Evolutionary conservation across 78 protist genomes (phyloP).

Genomic region (Trichosphaerium sp.): DNA sequence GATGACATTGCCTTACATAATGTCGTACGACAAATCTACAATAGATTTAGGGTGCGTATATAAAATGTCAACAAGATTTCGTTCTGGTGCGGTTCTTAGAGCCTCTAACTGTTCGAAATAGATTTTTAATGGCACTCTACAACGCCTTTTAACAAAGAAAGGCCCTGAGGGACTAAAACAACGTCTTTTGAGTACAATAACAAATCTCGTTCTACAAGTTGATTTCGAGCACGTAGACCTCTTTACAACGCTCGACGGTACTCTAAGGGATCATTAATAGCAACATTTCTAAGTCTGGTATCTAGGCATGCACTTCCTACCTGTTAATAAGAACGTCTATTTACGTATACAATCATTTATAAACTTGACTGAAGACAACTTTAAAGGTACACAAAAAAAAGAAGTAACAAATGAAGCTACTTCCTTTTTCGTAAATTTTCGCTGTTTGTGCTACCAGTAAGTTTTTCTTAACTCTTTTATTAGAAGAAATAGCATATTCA

Average conservation of each 20-base stretch:
- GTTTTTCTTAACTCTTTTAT: no score
- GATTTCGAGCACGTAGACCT: constrained; percentile 31
- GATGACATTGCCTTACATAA: constrained; percentile 6
- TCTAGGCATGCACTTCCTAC: constrained; percentile 38
- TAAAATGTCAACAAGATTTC: constrained; percentile 1
- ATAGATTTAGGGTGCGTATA: background rate
- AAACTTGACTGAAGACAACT: constrained; percentile 9
- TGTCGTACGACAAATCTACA: constrained; percentile 16
- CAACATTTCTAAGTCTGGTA: background rate
- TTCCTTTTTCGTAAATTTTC: no score
- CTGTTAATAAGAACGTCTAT: constrained; percentile 41
- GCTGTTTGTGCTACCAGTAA: no score
- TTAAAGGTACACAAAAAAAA: no score
- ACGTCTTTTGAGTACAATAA: constrained; percentile 15
- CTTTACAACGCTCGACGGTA: constrained; percentile 37
- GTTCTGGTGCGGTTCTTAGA: background rate
- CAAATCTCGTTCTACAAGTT: constrained; percentile 16
- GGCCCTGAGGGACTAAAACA: background rate
- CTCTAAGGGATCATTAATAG: no score
- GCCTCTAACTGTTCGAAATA: background rate
- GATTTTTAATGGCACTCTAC: background rate
- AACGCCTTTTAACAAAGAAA: background rate
- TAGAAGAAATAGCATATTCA: no score
- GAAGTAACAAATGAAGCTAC: no score
- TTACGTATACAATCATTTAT: constrained; percentile 24